Evolutionary conservation across 2,329 filamentous ascomycete genomes (phyloP).

Genomic region (Trichoderma cornu-damae): DNA sequence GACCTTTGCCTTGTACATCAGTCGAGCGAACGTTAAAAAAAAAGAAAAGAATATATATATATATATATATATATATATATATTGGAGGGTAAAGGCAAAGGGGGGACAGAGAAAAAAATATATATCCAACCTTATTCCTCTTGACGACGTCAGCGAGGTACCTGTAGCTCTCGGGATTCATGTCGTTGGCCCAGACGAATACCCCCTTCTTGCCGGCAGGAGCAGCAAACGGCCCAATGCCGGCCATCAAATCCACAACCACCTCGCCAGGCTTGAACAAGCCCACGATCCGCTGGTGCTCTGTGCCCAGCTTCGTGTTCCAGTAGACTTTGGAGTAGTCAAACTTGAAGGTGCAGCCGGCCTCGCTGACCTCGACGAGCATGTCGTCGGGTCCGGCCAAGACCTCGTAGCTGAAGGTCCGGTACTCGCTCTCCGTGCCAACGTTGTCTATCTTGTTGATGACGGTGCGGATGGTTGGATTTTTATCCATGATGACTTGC

Average conservation of each 20-base stretch:
- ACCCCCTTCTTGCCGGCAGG: slow-evolving; percentile 85
- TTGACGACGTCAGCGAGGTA: slow-evolving; percentile 65
- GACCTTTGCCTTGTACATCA: slow-evolving; percentile 42
- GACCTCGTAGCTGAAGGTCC: slow-evolving; percentile 90
- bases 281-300: slow-evolving; percentile 75
- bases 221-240: slow-evolving; percentile 90
- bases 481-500: slow-evolving; percentile 84
- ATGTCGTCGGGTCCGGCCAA: slow-evolving; percentile 76
- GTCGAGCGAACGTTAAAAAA: not conserved
- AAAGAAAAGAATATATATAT: no score
- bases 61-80: not conserved
- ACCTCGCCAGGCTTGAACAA: slow-evolving; percentile 79
- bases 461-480: slow-evolving; percentile 72
- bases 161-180: slow-evolving; percentile 83
- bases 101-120: no score
- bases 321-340: slow-evolving; percentile 97
- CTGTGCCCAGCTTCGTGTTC: slow-evolving; percentile 87
- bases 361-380: slow-evolving; percentile 76
- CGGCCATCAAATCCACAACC: slow-evolving; percentile 95
- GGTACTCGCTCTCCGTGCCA: slow-evolving; percentile 76
- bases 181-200: slow-evolving; percentile 95
- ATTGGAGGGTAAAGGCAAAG: not conserved
- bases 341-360: slow-evolving; percentile 81
- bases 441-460: slow-evolving; percentile 95
- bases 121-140: slow-evolving; percentile 67